Evolutionary conservation across 2,329 filamentous ascomycete genomes (phyloP).

Genomic region (Venturia pyrina): DNA sequence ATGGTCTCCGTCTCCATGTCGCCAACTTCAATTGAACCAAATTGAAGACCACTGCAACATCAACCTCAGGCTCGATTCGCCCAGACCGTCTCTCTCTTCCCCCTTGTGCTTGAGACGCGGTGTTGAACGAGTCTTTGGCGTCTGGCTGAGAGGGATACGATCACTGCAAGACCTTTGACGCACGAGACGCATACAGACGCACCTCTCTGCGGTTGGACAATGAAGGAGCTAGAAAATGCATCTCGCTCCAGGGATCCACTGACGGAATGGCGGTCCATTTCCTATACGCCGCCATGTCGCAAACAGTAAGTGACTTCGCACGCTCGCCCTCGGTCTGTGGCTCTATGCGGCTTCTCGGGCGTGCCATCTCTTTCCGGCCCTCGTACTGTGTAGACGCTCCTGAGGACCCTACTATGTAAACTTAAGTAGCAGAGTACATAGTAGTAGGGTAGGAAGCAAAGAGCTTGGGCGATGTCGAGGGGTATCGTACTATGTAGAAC

Average conservation of each 20-base stretch:
- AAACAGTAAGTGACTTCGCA: not conserved
- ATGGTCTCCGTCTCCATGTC: not conserved
- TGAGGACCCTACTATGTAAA: too few relatives aligned
- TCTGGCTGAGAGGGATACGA: not conserved
- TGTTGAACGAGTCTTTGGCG: not conserved
- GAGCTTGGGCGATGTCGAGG: not conserved
- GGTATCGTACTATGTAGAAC: not conserved
- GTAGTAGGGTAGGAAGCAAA: too few relatives aligned
- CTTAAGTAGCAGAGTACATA: too few relatives aligned
- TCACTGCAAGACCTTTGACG: not conserved
- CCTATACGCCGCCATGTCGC: not conserved
- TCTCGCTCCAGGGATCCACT: not conserved
- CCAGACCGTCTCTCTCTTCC: too few relatives aligned
- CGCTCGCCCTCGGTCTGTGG: not conserved
- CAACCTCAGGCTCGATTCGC: not conserved
- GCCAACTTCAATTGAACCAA: not conserved
- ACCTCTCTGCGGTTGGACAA: not conserved
- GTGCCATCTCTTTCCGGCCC: not conserved
- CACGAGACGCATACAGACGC: not conserved
- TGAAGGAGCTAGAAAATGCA: conserved; percentile 1
- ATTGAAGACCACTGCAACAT: too few relatives aligned
- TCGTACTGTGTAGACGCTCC: not conserved
- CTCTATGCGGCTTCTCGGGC: not conserved
- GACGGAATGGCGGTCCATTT: not conserved
- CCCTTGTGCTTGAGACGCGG: not conserved